A percentile compares a stretch with the other conserved stretches of the same genome.
These are phyloP conservation scores for Magnolia changhungtana DNA, from an alignment of 164 flowering plant genomes.

Conservation along the genomic window DNA sequence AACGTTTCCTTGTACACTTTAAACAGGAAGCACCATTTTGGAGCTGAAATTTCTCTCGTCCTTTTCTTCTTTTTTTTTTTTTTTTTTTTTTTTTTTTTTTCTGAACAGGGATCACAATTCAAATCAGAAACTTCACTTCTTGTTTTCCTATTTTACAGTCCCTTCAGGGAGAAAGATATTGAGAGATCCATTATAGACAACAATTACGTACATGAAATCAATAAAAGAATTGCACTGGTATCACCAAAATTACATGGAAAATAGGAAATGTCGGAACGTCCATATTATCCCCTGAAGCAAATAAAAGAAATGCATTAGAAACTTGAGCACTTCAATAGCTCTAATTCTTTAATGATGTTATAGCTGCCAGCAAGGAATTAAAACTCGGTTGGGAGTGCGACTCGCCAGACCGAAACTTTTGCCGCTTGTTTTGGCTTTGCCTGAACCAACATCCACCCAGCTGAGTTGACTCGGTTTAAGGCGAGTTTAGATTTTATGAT, in stretches of 20 bases:
- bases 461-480: too few species aligned
- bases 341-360: neutral
- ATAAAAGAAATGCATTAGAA: slow-evolving; percentile 2
- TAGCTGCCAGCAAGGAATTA: neutral
- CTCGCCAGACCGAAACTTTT: too few species aligned
- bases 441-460: too few species aligned
- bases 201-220: slow-evolving; percentile 58
- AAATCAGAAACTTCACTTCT: neutral
- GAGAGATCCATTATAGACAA: slow-evolving; percentile 28
- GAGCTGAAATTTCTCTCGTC: neutral
- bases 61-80: neutral
- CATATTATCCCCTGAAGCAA: slow-evolving; percentile 35
- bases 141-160: slow-evolving; percentile 31
- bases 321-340: neutral
- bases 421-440: too few species aligned
- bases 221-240: slow-evolving; percentile 62
- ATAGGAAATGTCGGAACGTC: slow-evolving; percentile 24
- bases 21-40: neutral
- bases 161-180: slow-evolving; percentile 22
- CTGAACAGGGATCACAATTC: neutral
- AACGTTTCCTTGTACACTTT: neutral
- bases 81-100: too few species aligned
- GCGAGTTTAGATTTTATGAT: neutral
- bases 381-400: neutral
- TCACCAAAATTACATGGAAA: slow-evolving; percentile 17